phyloP scores from a whole-genome alignment of 257 asterid species.

The Datura wrightii region DNA sequence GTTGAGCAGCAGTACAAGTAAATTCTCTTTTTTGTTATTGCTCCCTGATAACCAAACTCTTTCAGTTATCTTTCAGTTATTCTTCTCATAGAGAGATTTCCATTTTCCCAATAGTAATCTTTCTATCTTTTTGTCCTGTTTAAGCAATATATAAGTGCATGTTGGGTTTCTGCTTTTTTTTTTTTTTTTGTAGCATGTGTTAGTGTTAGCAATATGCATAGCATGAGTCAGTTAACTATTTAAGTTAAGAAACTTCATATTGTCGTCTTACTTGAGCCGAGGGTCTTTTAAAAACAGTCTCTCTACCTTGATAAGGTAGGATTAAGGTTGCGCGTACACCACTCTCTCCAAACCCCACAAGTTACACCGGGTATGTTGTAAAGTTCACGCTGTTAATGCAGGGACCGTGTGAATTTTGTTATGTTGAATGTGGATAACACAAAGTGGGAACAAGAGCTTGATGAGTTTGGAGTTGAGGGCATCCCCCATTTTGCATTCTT shows the following conservation, averaged over 20 bases:
- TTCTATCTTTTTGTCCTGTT: neutral
- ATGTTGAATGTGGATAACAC: constrained; percentile 98
- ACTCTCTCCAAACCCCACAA: neutral
- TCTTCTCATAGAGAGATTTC: neutral
- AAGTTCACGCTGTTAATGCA: constrained; percentile 38
- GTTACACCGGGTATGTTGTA: neutral
- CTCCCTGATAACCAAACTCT: neutral
- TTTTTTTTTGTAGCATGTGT: constrained; percentile 5
- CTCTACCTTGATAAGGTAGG: too few relatives aligned
- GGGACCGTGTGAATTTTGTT: constrained; percentile 91
- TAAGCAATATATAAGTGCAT: neutral
- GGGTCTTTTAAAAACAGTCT: neutral
- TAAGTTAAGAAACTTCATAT: neutral
- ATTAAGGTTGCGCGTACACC: neutral
- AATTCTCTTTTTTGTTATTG: constrained; percentile 26
- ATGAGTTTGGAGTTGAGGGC: constrained; percentile 97
- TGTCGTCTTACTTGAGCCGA: too few relatives aligned
- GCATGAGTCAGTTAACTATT: neutral
- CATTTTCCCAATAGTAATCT: neutral
- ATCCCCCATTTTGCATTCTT: constrained; percentile 98
- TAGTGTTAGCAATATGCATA: neutral
- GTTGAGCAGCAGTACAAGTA: constrained; percentile 87
- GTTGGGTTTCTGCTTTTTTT: neutral
- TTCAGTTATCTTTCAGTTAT: neutral
- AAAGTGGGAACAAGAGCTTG: constrained; percentile 99